Evolutionary conservation across 441 rosid species (phyloP).

Genomic region (Sinapis alba): DNA sequence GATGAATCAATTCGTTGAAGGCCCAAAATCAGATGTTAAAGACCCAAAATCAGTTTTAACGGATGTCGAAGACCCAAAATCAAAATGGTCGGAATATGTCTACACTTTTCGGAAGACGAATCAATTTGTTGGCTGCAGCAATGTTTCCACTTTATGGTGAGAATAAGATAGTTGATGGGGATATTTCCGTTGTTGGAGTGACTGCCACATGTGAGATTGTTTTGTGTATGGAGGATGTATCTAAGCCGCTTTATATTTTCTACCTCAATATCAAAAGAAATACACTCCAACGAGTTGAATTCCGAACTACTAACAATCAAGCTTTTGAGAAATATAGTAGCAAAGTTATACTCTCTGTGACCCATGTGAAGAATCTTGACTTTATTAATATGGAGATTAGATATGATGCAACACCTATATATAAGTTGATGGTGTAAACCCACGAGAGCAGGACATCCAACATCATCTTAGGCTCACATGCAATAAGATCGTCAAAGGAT

Average conservation of each 20-base stretch:
- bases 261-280: background rate
- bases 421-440: background rate
- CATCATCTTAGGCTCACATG: background rate
- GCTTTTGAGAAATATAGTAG: background rate
- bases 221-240: background rate
- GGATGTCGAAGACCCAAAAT: background rate
- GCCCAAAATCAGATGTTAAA: no score
- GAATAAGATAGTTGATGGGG: background rate
- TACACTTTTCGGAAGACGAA: background rate
- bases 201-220: conserved; percentile 2
- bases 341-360: background rate
- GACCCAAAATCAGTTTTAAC: background rate
- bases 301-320: background rate
- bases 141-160: background rate
- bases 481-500: background rate
- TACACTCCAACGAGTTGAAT: background rate
- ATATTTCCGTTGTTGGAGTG: background rate
- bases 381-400: background rate
- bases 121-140: background rate
- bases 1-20: no score
- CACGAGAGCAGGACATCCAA: background rate
- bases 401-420: background rate
- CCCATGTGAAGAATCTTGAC: background rate
- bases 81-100: background rate
- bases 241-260: background rate